Evolutionary conservation across 331 rosid genomes (phyloP), one percentile per base, ranked within the genome.

Genomic region (Stylosanthes scabra): DNA sequence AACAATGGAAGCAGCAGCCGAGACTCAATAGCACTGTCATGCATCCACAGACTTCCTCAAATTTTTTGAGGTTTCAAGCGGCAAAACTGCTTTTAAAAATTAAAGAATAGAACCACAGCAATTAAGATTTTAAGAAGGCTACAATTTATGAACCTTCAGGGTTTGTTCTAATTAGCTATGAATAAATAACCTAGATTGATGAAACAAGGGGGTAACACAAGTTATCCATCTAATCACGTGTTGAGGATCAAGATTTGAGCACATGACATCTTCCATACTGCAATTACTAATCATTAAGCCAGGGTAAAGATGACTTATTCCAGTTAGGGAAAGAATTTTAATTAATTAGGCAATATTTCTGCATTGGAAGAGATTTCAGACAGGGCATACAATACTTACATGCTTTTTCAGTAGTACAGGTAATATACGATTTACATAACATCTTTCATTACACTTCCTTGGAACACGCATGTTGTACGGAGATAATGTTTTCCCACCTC

Each of bases 401-500:
- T 77, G 97, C 82, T 89, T 95, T 89, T 90, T 95, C 86, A 86
- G 66, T 49, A 95, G 96, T 72, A 90, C 96, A 45, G 99, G 98
- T 50, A 95, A 68, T 68, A 95, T 88, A 64, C 98, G 97, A 76
- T 3, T 87, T 77, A 77, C 79, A 78, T 95, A 95, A 76, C 99
- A 95, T 82, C 89, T 90, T 87, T 95, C 99, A 78, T 40, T 95
- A 60, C 97, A 95, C 85, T 95, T 95, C 87, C 99, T 87, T 29
- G 97, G 99, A 60, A 95, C 99, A 64, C 97, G 97, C 98, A 95
- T 92, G 58, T 83, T 76, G 80, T 89, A 78, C 46, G 96, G 75
- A 74, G 85, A 84, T 88, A 89, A 80, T 20, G 65, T 63, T 85
- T 86, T 88, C 78, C 91, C 87, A 58, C 99, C 86, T 84, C 64